Evolutionary conservation across 345 rosid species (phyloP).

Genomic region (Turritis glabra): DNA sequence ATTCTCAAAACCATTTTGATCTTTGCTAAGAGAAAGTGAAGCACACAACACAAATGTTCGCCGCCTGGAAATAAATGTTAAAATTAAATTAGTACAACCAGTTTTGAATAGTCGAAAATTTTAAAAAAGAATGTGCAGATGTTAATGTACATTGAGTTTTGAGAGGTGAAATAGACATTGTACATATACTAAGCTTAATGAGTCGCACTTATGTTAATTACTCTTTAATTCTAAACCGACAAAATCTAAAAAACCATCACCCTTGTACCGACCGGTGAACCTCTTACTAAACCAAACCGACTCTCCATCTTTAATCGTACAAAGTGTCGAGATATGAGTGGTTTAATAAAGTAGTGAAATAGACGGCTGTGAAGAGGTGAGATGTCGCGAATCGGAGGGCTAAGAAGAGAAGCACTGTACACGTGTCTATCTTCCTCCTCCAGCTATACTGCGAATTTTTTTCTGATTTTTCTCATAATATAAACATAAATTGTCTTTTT

Average conservation of each 20-base stretch:
- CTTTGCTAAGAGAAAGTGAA: constrained; percentile 23
- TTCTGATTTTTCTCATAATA: not conserved
- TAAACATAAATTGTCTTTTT: too few relatives aligned
- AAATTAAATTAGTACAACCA: not conserved
- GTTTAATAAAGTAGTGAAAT: constrained; percentile 7
- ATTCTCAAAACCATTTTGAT: constrained; percentile 17
- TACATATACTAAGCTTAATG: not conserved
- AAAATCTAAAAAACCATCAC: not conserved
- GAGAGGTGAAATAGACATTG: not conserved
- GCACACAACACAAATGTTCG: constrained; percentile 21
- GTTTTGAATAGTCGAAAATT: too few relatives aligned
- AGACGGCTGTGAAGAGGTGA: constrained; percentile 18
- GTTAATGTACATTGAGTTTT: not conserved
- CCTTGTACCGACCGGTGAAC: not conserved
- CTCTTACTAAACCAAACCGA: not conserved
- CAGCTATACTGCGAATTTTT: constrained; percentile 18
- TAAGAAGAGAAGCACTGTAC: constrained; percentile 17
- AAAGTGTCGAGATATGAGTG: constrained; percentile 11
- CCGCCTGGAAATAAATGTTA: not conserved
- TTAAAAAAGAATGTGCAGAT: not conserved
- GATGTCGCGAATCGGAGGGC: constrained; percentile 22
- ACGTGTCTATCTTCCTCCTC: constrained; percentile 26
- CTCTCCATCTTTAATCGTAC: not conserved
- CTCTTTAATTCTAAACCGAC: not conserved
- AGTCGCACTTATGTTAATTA: not conserved